Conservation (phyloP, 495 filamentous ascomycete genomes). For the Neurospora sp. region DNA sequence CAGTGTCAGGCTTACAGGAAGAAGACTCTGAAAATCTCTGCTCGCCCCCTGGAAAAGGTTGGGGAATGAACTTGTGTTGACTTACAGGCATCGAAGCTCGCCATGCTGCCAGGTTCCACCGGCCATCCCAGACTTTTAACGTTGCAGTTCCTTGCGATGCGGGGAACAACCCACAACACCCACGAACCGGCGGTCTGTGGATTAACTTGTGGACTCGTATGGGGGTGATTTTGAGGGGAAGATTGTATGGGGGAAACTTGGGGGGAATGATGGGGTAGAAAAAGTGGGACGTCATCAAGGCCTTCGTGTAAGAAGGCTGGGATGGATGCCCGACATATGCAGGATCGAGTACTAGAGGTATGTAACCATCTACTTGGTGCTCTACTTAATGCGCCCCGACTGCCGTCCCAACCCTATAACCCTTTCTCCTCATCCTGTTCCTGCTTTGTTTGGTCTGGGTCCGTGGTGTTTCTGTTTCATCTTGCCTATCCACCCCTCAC, state of each 20-base stretch:
- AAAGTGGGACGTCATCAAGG: not conserved
- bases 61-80: not conserved
- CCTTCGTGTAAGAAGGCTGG: not conserved
- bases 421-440: not conserved
- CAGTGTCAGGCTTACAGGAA: not conserved
- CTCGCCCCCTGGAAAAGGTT: not conserved
- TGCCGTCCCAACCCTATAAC: not conserved
- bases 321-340: not conserved
- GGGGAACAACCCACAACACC: not conserved
- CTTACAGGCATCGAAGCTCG: not conserved
- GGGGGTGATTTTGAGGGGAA: not conserved
- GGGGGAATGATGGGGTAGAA: not conserved
- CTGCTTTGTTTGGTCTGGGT: not conserved
- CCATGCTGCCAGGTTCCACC: not conserved
- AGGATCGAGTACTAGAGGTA: not conserved
- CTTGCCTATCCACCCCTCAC: not conserved
- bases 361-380: not conserved
- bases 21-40: not conserved
- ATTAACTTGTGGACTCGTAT: not conserved
- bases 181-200: not conserved
- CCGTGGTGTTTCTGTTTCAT: not conserved
- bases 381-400: not conserved
- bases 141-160: not conserved
- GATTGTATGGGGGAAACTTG: not conserved
- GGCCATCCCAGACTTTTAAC: not conserved